Evolutionary conservation across 2,329 filamentous ascomycete genomes (phyloP).

Genomic region (Daldinia eschscholtzii): DNA sequence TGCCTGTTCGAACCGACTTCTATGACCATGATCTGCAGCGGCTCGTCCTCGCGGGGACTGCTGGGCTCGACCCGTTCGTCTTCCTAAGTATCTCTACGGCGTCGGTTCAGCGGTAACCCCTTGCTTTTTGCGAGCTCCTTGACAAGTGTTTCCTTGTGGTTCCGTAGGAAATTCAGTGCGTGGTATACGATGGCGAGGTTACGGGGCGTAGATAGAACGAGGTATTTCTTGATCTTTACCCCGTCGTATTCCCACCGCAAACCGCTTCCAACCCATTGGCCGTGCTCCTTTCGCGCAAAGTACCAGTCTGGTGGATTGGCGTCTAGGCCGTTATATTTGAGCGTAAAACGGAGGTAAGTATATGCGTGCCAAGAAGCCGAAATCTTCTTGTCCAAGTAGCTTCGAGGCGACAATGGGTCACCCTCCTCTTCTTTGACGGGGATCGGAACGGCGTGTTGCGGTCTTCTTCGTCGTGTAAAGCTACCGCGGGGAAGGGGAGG

Average conservation of each 20-base stretch:
- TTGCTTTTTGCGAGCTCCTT: neutral
- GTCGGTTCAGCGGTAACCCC: neutral
- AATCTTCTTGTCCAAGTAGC: neutral
- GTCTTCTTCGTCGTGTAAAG: neutral
- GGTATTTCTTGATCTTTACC: constrained; percentile 1
- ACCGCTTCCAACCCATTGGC: neutral
- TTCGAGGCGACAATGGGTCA: neutral
- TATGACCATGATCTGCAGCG: neutral
- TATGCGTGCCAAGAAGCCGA: neutral
- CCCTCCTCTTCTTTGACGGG: neutral
- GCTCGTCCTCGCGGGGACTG: neutral
- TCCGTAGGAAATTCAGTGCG: neutral
- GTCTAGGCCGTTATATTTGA: neutral
- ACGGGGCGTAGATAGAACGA: neutral
- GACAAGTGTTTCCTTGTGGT: neutral
- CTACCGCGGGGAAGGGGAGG: neutral
- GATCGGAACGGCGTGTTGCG: neutral
- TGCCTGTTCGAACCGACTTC: neutral
- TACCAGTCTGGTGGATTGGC: neutral
- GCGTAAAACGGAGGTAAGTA: neutral
- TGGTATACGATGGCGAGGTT: neutral
- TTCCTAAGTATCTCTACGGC: constrained; percentile 2
- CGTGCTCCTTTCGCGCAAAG: neutral
- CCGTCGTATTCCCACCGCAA: constrained; percentile 1
- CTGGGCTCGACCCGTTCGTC: neutral